Percentiles rank a stretch among this genome's conserved stretches.
These are phyloP conservation scores for Anacardium occidentale DNA, from an alignment of 345 rosid genomes.

Conservation along the genomic window DNA sequence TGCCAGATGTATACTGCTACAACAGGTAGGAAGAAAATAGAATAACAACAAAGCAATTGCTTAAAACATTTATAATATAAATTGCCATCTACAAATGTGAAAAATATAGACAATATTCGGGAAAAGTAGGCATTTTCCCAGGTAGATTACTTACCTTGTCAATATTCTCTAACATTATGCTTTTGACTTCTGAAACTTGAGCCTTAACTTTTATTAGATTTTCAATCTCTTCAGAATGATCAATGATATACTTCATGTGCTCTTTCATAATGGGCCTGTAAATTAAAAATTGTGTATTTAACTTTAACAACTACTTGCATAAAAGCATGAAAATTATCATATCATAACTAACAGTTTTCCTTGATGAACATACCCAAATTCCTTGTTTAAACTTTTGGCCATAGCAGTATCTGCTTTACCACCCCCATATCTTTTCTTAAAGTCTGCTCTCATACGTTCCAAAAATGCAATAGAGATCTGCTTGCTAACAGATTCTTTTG, in stretches of 20 bases:
- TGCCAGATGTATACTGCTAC: not conserved
- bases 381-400: conserved; percentile 92
- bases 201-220: conserved; percentile 93
- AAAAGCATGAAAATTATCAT: conserved; percentile 3
- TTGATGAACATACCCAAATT: conserved; percentile 64
- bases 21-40: not conserved
- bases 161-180: conserved; percentile 89
- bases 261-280: conserved; percentile 90
- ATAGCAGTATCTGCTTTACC: conserved; percentile 94
- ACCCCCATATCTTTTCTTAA: conserved; percentile 85
- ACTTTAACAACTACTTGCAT: conserved; percentile 1
- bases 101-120: not conserved
- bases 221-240: conserved; percentile 94
- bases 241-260: conserved; percentile 90
- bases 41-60: conserved; percentile 9
- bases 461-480: conserved; percentile 88
- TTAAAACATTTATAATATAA: not conserved
- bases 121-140: not conserved
- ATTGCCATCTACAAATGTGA: not conserved
- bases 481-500: conserved; percentile 90
- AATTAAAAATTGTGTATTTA: conserved; percentile 8
- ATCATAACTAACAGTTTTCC: not conserved
- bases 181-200: conserved; percentile 96
- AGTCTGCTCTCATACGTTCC: conserved; percentile 90
- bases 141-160: conserved; percentile 61